Percentiles rank a stretch among this genome's conserved stretches.
Conservation (phyloP, 139 green algal genomes). For the Dunaliella primolecta region DNA sequence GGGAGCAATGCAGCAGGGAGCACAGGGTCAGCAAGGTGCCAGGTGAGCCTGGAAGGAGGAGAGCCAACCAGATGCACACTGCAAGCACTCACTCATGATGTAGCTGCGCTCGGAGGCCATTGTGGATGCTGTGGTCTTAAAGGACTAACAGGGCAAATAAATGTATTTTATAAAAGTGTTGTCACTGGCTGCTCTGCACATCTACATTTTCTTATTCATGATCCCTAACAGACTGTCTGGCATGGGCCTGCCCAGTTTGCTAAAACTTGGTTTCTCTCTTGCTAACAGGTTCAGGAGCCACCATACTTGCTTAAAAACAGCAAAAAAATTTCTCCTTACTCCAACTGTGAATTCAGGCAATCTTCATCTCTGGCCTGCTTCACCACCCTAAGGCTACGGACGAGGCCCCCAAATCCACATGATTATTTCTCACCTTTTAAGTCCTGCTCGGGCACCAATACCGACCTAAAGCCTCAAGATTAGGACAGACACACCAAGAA, state of each 20-base stretch:
- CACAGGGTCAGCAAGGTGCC: background rate
- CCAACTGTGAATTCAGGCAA: background rate
- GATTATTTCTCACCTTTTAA: background rate
- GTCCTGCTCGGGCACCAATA: background rate
- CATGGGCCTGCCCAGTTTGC: too few species aligned
- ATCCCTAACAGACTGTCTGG: background rate
- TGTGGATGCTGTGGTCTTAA: background rate
- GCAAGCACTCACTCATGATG: conserved; percentile 28
- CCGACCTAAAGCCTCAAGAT: too few species aligned
- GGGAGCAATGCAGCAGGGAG: background rate
- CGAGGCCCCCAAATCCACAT: background rate
- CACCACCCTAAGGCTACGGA: background rate
- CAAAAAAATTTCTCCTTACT: background rate
- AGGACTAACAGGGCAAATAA: background rate
- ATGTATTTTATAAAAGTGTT: background rate
- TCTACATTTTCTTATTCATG: background rate
- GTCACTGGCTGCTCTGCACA: too few species aligned
- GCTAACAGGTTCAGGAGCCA: background rate
- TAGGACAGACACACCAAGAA: too few species aligned
- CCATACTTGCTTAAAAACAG: background rate
- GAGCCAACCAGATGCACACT: background rate
- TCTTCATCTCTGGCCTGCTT: background rate
- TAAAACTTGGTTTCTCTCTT: background rate
- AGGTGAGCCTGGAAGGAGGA: background rate
- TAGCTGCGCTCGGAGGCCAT: conserved; percentile 29